phyloP scores from a whole-genome alignment of 805 yeast genomes.

The Ogataea kodamae region DNA sequence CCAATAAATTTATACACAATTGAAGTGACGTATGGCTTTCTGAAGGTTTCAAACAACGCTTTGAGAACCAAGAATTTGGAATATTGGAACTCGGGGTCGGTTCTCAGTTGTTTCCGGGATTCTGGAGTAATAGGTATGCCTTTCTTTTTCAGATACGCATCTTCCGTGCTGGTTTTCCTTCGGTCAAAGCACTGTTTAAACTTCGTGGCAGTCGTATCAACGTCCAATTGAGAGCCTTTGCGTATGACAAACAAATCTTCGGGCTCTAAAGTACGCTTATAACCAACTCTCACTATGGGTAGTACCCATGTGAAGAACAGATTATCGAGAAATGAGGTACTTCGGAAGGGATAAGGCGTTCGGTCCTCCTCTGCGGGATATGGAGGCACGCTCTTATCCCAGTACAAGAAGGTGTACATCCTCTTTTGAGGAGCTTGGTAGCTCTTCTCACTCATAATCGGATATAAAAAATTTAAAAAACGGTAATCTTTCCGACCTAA shows the following conservation, averaged over 20 bases:
- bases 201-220: conserved; percentile 36
- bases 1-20: conserved; percentile 41
- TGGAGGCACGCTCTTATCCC: conserved; percentile 42
- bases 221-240: conserved; percentile 35
- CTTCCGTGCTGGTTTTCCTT: conserved; percentile 32
- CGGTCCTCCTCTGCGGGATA: conserved; percentile 52
- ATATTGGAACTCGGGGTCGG: conserved; percentile 38
- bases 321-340: conserved; percentile 39
- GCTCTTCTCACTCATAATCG: conserved; percentile 1
- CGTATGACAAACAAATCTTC: conserved; percentile 55
- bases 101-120: conserved; percentile 37
- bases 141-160: conserved; percentile 32
- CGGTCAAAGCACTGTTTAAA: conserved; percentile 36
- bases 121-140: conserved; percentile 32
- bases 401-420: conserved; percentile 33
- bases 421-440: conserved; percentile 34
- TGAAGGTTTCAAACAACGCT: conserved; percentile 50
- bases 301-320: conserved; percentile 63
- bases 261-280: conserved; percentile 65
- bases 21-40: conserved; percentile 40
- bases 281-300: conserved; percentile 64
- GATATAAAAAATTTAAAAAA: too few species aligned
- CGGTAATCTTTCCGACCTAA: too few species aligned
- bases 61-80: conserved; percentile 41
- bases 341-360: conserved; percentile 39